Base-by-base conservation (phyloP, 1,284 basidiomycete genomes). In the Tetrapyrgos nigripes region DNA sequence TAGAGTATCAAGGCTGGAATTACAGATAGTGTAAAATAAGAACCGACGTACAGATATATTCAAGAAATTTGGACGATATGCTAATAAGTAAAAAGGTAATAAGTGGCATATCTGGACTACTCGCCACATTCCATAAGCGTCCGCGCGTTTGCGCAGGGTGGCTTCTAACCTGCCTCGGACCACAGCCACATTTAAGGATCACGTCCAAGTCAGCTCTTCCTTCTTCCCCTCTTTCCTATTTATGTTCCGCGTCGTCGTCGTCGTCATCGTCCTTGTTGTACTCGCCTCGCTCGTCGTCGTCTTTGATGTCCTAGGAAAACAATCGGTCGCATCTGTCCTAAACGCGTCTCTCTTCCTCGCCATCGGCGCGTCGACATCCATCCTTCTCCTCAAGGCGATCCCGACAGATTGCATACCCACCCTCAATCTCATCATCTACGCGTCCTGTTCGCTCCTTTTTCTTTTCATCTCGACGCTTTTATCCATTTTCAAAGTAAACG, bases 241-340 rank as follows among this genome's bases (percentile, higher is more conserved):
- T 9, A 9, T 52, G 28, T 23, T 45, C 43, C 50, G n/a, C 40
- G 47, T 50, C 40, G 43, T 47, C 56, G 50, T 48, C 54, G 35
- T 49, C n/a, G 47, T 23, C 47, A 50, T 40, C 48, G 50, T 37
- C 49, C 45, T 17, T 23, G 46, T 43, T 50, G 51, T 53, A 26
- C 56, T 13, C 51, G 45, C 24, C 28, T 29, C 8, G 19, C 43
- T 28, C 49, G 46, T 26, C 56, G 40, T 27, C 50, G 31, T 44
- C 35, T 50, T 33, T 37, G 17, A n/a, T n/a, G 37, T 40, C 17
- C 37, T 40, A 11, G 37, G 8, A 11, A 8, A 17, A 40, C 37
- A 40, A n/a, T 17, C 13, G 17, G 19, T 17, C 37, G 37, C 17
- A 11, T 40, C 37, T 40, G 17, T 40, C 17, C 37, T 40, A 11